Base-by-base conservation (phyloP, 2,329 filamentous ascomycete genomes). In the Fusarium gaditjirri region DNA sequence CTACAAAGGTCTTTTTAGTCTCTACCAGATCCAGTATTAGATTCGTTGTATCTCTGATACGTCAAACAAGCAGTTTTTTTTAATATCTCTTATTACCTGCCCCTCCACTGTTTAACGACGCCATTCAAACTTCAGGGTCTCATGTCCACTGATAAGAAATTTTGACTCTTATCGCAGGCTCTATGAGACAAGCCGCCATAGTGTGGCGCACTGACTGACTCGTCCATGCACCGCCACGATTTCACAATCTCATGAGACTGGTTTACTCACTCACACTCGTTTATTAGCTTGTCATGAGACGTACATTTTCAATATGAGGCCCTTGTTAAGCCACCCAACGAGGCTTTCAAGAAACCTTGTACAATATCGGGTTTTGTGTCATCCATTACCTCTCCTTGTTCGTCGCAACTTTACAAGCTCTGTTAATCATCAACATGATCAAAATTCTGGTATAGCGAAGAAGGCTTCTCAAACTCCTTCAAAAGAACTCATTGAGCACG, bases 231-330 rank as follows among this genome's bases (percentile, higher is more conserved):
- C 61, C 62, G 62, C 72, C 70, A 31, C 68, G 68, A 36, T 43
- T 50, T 63, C 43, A 52, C 68, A 65, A 63, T 60, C 55, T 68
- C 56, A 70, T 72, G 56, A 67, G 61, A 68, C 59, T 68, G 33
- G 44, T 71, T 55, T 54, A 57, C 46, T 55, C 53, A 61, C 56
- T 60, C 59, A 61, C 42, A 54, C 38, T 56, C 61, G 35, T 58
- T 27, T 25, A n/a, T 35, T 75, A 31, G 46, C 58, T 58, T 72
- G 64, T 56, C 61, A 77, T 77, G 75, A 75, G 55, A 43, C 46
- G 59, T 35, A 67, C 65, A 38, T 29, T 55, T 36, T 55, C 58
- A 65, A 71, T 44, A 77, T 77, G 75, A 74, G 69, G 68, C 43
- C 66, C 31, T 46, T 62, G 23, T 38, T 57, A 50, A 61, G 65